A percentile compares a stretch with the other conserved stretches of the same genome.
Evolutionary conservation across 306 rosid genomes (phyloP).

Genomic region (Quercus bicolor): DNA sequence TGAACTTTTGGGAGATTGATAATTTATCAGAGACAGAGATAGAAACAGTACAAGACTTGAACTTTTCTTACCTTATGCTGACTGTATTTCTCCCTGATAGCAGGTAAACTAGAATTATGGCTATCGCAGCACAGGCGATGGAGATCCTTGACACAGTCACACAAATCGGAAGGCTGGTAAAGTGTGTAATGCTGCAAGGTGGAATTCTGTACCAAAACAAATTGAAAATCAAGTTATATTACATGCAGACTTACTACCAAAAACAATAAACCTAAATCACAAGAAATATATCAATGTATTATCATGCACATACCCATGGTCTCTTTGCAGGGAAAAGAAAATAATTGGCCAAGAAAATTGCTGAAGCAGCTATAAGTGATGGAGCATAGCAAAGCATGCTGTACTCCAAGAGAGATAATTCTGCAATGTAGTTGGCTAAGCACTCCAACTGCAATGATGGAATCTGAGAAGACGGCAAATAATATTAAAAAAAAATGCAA

Average conservation of each 20-base stretch:
- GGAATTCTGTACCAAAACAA: constrained; percentile 35
- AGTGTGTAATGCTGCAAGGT: constrained; percentile 58
- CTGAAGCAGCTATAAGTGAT: constrained; percentile 77
- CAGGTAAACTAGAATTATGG: constrained; percentile 44
- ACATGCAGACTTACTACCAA: not conserved
- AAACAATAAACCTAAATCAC: not conserved
- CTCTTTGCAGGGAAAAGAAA: constrained; percentile 57
- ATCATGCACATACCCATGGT: constrained; percentile 72
- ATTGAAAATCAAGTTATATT: not conserved
- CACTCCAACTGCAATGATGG: constrained; percentile 83
- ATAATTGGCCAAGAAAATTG: constrained; percentile 79
- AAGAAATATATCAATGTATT: not conserved
- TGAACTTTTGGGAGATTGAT: too few relatives aligned
- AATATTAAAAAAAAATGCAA: not conserved
- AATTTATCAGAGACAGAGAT: too few relatives aligned
- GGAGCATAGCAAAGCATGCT: constrained; percentile 82
- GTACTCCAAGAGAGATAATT: constrained; percentile 83
- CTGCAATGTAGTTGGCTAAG: constrained; percentile 80
- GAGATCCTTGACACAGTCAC: constrained; percentile 38
- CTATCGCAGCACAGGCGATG: constrained; percentile 44
- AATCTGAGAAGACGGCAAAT: constrained; percentile 21
- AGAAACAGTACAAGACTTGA: too few relatives aligned
- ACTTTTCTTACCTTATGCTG: constrained; percentile 45
- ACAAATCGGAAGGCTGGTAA: constrained; percentile 43
- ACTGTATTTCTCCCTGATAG: constrained; percentile 57